Base-by-base conservation (phyloP, 2,329 filamentous ascomycete genomes). In the Fusarium citri region DNA sequence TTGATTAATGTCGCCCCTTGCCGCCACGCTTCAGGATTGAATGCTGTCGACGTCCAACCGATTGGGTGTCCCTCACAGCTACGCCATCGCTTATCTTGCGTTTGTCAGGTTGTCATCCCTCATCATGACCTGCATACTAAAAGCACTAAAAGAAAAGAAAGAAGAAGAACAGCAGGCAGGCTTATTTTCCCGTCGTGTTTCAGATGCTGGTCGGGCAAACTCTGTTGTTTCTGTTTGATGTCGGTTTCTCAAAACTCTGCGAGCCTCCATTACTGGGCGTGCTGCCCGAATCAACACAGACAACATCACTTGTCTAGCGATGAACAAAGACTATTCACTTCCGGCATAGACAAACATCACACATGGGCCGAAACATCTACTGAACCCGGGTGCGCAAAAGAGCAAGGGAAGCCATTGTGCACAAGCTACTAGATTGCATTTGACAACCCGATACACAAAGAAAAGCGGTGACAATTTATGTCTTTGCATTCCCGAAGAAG, bases 51-150 rank as follows among this genome's bases (percentile, higher is more conserved):
- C 66, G 56, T 60, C 59, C 59, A 75, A 67, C 64, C 62, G 71
- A 71, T 74, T 74, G 70, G 71, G 55, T 71, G 49, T 57, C 49
- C 48, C 72, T 68, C 60, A 70, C 57, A 42, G 68, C 63, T 65
- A 60, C 60, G 59, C 58, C 49, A 58, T 74, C 73, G 73, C 73
- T 73, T 75, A 75, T 74, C 73, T 75, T 61, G 64, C 65, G 56
- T 65, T 69, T 69, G 62, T 50, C 57, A 62, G 59, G 59, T 55
- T 46, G 54, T 59, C 59, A 49, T 72, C 58, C 57, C 54, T 66
- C 60, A 66, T 56, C 50, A 59, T 71, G 67, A 68, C 69, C 64
- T 72, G 73, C 67, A 62, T 62, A 45, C 48, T 59, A 41, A 40
- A 61, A 50, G 40, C 46, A 46, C 42, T 59, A 51, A 51, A 41